A percentile compares a stretch with the other conserved stretches of the same genome.
Evolutionary conservation across 2,329 filamentous ascomycete species (phyloP).

Genomic region (Paecilomyces fulvus): DNA sequence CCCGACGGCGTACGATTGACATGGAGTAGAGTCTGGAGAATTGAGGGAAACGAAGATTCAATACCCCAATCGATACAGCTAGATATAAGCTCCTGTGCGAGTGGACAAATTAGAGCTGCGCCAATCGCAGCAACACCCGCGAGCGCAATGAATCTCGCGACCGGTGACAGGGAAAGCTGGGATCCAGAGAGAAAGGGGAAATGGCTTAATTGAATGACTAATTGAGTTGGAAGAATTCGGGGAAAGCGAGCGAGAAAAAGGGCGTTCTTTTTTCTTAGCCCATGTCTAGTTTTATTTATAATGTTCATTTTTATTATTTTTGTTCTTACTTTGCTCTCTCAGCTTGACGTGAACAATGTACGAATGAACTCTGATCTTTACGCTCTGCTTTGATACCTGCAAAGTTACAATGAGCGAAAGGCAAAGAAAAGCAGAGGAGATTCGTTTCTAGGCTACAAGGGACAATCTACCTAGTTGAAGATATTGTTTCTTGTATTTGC

Average conservation of each 20-base stretch:
- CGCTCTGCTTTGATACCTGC: too few species aligned
- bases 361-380: neutral
- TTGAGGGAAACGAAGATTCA: neutral
- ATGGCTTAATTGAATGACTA: neutral
- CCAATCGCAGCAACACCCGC: neutral
- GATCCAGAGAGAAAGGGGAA: neutral
- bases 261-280: conserved; percentile 3
- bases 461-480: neutral
- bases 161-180: neutral
- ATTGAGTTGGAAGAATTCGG: neutral
- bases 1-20: neutral
- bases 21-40: neutral
- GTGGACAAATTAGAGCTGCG: neutral
- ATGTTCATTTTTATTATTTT: neutral
- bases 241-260: neutral
- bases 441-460: neutral
- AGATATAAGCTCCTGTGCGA: neutral
- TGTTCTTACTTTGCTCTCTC: neutral
- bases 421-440: neutral
- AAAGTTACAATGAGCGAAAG: neutral
- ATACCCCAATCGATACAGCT: neutral
- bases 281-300: neutral
- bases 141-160: neutral
- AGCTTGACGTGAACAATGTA: neutral
- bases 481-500: neutral